Base-by-base conservation (phyloP, 2,329 filamentous ascomycete species). In the Pseudogymnoascus sp. region DNA sequence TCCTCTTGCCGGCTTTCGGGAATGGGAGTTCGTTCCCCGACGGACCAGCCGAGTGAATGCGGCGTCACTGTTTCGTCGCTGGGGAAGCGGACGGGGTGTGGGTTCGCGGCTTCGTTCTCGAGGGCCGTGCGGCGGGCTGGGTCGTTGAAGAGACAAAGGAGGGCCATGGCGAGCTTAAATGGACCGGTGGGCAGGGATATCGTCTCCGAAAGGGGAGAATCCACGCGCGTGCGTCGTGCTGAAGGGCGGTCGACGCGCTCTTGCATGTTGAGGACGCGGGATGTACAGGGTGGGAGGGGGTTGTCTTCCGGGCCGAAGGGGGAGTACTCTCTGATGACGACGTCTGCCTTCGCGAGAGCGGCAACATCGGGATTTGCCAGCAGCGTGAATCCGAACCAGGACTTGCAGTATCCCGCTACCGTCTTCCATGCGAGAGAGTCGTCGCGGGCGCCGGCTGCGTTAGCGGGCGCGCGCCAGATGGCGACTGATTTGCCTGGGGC, bases 341-440 rank as follows among this genome's bases (percentile, higher is more conserved):
- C 23, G 45, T 67, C 64, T 33, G 62, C 61, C 18, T 35, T 56
- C 12, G 57, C 37, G 7, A 63, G 33, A 18, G 34, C 35, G 19
- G 57, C 48, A 12, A 35, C n/a, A 30, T 56, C 48, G 4, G 58
- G 33, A 5, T 48, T 5, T 2, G 58, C 63, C 18, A 63, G 39
- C 12, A 61, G 21, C 8, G 60, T 34, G 41, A 69, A 67, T 1
- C 66, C 67, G 59, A 67, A 69, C 68, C 68, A 69, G 21, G 67
- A 63, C 4, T 58, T 58, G 28, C 66, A 68, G 58, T 69, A 70
- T 23, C 35, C 63, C 39, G 65, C 52, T 18, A 68, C 65, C 58
- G 63, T 67, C 13, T 61, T 39, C 68, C 68, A 69, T 1, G 59
- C 61, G 5, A 64, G 26, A 23, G 60, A 61, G 12, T 61, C 26